These are phyloP conservation scores for Emmonsia crescens DNA, from an alignment of 2,329 filamentous ascomycete species.

Conservation along the genomic window DNA sequence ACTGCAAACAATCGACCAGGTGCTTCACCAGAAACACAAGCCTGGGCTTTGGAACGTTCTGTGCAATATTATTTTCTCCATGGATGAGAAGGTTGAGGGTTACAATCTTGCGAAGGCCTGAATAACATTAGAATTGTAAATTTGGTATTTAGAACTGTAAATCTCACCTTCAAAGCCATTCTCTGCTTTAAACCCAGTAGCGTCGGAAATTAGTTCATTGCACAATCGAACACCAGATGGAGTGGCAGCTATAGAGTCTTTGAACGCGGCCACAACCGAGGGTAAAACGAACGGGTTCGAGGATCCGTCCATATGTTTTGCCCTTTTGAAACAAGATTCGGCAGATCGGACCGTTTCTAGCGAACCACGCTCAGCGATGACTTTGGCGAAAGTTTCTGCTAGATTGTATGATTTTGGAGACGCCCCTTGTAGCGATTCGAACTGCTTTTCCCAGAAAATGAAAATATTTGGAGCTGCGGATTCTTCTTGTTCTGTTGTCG, in stretches of 20 bases:
- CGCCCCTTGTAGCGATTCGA: constrained; percentile 22
- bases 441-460: constrained; percentile 25
- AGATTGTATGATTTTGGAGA: constrained; percentile 29
- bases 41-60: constrained; percentile 45
- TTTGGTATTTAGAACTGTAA: neutral
- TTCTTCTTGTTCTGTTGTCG: neutral
- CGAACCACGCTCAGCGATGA: constrained; percentile 25
- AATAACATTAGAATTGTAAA: constrained; percentile 9
- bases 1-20: constrained; percentile 59
- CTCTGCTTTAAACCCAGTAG: constrained; percentile 44
- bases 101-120: constrained; percentile 40
- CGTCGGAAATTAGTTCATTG: constrained; percentile 50
- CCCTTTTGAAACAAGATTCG: constrained; percentile 25
- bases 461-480: constrained; percentile 12
- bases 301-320: constrained; percentile 24
- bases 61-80: constrained; percentile 37
- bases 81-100: constrained; percentile 45
- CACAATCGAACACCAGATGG: constrained; percentile 42
- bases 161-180: constrained; percentile 33
- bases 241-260: constrained; percentile 38
- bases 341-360: constrained; percentile 18
- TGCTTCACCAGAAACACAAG: constrained; percentile 75
- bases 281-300: constrained; percentile 38
- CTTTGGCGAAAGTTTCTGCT: constrained; percentile 31
- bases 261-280: constrained; percentile 39